Conservation (phyloP, 1,284 basidiomycete species). For the Fistulina hepatica region DNA sequence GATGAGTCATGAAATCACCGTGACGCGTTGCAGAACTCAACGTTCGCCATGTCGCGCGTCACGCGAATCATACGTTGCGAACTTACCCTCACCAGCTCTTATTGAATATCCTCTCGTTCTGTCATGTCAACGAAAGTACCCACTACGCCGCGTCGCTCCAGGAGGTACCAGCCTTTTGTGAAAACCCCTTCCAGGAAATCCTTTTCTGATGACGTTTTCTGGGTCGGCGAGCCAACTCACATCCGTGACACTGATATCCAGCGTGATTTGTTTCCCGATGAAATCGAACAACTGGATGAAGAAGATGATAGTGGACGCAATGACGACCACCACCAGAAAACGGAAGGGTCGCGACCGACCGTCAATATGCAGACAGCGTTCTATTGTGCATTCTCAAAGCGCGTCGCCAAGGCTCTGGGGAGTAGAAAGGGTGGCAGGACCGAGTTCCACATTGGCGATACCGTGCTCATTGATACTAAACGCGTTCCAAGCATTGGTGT, state of each 20-base stretch:
- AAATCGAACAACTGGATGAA: slow-evolving; percentile 20
- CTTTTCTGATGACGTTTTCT: slow-evolving; percentile 26
- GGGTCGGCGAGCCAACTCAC: slow-evolving; percentile 31
- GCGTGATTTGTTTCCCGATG: slow-evolving; percentile 28
- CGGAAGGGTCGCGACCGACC: slow-evolving; percentile 10
- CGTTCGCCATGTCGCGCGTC: no score
- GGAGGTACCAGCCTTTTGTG: slow-evolving; percentile 40
- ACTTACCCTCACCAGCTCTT: no score
- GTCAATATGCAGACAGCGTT: no score
- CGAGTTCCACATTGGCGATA: slow-evolving; percentile 47
- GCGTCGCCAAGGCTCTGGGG: slow-evolving; percentile 5
- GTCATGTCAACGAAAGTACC: background rate
- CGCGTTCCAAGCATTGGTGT: slow-evolving; percentile 48
- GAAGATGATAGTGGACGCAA: slow-evolving; percentile 20
- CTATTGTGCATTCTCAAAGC: no score
- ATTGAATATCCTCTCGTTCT: background rate
- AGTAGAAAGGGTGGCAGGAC: slow-evolving; percentile 10
- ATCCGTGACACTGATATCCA: slow-evolving; percentile 27
- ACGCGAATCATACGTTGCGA: no score
- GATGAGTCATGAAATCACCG: background rate
- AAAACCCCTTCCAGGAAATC: slow-evolving; percentile 27
- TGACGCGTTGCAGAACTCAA: background rate
- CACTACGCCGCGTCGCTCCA: slow-evolving; percentile 32
- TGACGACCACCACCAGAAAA: no score
- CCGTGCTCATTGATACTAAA: slow-evolving; percentile 49